phyloP scores from a whole-genome alignment of 2,329 filamentous ascomycete species.

The Chrysoporthe deuterocubensis region DNA sequence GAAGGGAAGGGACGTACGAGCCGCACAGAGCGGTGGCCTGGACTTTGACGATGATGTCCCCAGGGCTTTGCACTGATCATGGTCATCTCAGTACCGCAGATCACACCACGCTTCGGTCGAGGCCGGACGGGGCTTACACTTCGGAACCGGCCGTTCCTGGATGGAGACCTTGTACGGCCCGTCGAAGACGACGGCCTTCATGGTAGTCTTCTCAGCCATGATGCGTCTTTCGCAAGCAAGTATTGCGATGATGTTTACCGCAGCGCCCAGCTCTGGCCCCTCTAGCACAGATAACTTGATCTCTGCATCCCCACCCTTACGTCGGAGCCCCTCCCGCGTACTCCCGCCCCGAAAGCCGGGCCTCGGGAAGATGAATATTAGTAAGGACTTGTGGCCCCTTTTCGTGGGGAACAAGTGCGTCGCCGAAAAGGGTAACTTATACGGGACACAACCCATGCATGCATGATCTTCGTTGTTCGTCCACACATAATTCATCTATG shows the following conservation, averaged over 20 bases:
- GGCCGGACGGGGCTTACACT: conserved; percentile 45
- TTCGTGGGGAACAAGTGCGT: conserved; percentile 1
- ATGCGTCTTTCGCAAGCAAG: neutral
- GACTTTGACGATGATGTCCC: conserved; percentile 83
- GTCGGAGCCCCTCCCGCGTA: neutral
- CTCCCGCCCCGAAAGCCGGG: neutral
- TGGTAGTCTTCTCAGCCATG: conserved; percentile 59
- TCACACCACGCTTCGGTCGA: conserved; percentile 28
- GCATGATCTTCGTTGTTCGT: neutral
- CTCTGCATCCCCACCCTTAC: neutral
- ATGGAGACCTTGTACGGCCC: conserved; percentile 75
- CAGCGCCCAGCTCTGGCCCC: too few relatives aligned
- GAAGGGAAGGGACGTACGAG: conserved; percentile 62
- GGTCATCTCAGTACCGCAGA: conserved; percentile 28
- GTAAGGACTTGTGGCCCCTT: neutral
- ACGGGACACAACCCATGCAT: neutral
- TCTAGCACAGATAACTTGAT: neutral
- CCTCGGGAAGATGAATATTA: conserved; percentile 3
- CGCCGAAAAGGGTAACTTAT: conserved; percentile 4
- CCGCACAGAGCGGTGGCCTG: conserved; percentile 84
- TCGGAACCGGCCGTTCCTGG: conserved; percentile 79
- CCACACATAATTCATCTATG: neutral
- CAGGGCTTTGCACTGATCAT: conserved; percentile 62
- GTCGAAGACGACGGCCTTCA: conserved; percentile 90
- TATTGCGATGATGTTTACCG: too few relatives aligned